Base-by-base conservation (phyloP, 164 flowering plant genomes). In the Tinospora cordifolia region DNA sequence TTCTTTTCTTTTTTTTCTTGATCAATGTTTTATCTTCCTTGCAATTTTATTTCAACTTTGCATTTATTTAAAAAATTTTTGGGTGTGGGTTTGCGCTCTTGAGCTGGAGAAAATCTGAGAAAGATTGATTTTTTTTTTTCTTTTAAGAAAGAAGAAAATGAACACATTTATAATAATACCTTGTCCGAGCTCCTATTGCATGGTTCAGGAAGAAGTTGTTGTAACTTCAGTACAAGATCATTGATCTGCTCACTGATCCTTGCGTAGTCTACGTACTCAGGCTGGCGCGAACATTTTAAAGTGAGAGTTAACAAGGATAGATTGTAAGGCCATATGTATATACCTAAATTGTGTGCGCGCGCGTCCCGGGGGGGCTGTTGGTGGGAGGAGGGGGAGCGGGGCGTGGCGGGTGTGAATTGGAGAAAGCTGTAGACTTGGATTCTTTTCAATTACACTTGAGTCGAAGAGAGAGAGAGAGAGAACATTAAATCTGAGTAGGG, bases 191-290 rank as follows among this genome's bases (percentile, higher is more conserved):
- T 83, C 30, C 91, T 65, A 27, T 75, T 70, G 62, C 91, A 90
- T 49, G 88, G 77, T 78, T 93, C 97, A 44, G 98, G 95, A 36
- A 93, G 81, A 38, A 93, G 88, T 22, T 81, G 88, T 62, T 90
- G 98, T 69, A 93, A 76, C 81, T 86, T 87, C 79, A 86, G 75
- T 22, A 93, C 84, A 66, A 93, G 92, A 72, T 90, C 95, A 64
- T 83, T 70, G 78, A 93, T 86, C 78, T 90, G 98, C 15, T 88
- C 98, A 19, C 78, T 81, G 77, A 90, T 88, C 66, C 84, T 76
- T 0, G 87, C 78, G 63, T 9, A 66, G 49, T 85, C 84, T 17
- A 87, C 78, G 63, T 9, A 66, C 49, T 85, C 84, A 14, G 89
- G 73, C 65, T 86, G 92, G 64, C 90, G 79, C 0, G 98, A 87